phyloP scores from a whole-genome alignment of 2,329 filamentous ascomycete genomes.

The Neophaeococcomyces aloes region DNA sequence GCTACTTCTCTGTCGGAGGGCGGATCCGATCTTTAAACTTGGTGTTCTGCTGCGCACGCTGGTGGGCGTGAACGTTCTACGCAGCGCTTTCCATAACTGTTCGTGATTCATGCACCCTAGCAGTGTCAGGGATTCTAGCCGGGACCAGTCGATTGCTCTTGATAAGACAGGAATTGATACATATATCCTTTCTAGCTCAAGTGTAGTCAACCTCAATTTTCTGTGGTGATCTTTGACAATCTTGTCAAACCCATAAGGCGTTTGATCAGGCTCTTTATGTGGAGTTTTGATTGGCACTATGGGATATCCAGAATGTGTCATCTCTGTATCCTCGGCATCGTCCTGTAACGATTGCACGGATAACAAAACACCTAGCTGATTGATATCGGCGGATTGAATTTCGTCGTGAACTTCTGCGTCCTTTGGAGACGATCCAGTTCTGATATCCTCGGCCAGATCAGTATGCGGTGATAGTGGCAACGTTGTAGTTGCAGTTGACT shows the following conservation, averaged over 20 bases:
- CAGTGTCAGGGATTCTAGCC: slow-evolving; percentile 60
- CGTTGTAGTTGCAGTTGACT: background rate
- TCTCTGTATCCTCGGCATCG: slow-evolving; percentile 7
- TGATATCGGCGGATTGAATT: slow-evolving; percentile 11
- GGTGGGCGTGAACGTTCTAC: slow-evolving; percentile 48
- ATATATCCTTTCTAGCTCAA: slow-evolving; percentile 65
- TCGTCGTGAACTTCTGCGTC: background rate
- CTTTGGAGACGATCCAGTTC: slow-evolving; percentile 1
- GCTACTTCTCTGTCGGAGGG: slow-evolving; percentile 14
- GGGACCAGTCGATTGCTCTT: slow-evolving; percentile 63
- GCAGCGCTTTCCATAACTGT: slow-evolving; percentile 62
- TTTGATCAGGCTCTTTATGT: background rate
- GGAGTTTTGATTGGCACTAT: background rate
- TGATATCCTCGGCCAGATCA: background rate
- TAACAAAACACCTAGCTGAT: slow-evolving; percentile 15
- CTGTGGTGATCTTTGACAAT: slow-evolving; percentile 29
- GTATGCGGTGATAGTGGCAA: background rate
- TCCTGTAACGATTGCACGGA: slow-evolving; percentile 17
- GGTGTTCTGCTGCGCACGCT: slow-evolving; percentile 19
- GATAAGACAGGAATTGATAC: slow-evolving; percentile 63
- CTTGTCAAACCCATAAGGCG: slow-evolving; percentile 4
- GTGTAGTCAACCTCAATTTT: slow-evolving; percentile 55
- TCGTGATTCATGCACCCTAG: slow-evolving; percentile 64
- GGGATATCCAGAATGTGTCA: background rate
- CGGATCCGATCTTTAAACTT: slow-evolving; percentile 13